Percentiles rank a stretch among this genome's conserved stretches.
phyloP scores from a whole-genome alignment of 768 basidiomycete genomes.

The Stropharia rugosoannulata region DNA sequence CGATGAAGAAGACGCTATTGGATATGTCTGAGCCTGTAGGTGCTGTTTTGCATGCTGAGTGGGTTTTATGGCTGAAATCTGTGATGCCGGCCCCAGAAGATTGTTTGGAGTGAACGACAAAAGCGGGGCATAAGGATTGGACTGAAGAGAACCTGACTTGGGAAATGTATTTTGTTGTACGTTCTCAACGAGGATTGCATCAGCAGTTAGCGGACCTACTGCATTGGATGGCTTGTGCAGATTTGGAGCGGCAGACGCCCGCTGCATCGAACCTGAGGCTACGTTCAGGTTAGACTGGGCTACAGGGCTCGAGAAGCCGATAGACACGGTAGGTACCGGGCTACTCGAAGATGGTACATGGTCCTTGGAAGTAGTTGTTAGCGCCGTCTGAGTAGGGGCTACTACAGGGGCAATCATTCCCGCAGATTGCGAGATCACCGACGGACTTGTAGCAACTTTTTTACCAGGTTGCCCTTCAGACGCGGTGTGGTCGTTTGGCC shows the following conservation, averaged over 20 bases:
- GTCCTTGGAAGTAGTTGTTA: neutral
- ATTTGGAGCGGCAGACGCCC: too few relatives aligned
- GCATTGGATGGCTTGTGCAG: too few relatives aligned
- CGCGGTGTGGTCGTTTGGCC: slow-evolving; percentile 3
- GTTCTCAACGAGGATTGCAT: neutral
- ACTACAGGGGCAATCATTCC: neutral
- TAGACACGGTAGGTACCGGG: too few relatives aligned
- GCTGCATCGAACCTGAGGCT: too few relatives aligned
- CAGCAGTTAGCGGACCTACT: neutral
- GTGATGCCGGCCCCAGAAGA: too few relatives aligned
- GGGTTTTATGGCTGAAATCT: too few relatives aligned
- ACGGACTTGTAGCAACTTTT: slow-evolving; percentile 6
- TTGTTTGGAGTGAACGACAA: neutral
- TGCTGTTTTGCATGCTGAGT: too few relatives aligned
- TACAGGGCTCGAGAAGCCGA: too few relatives aligned
- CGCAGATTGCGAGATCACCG: neutral
- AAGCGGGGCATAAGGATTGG: neutral
- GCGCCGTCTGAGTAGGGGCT: neutral
- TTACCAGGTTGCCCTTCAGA: slow-evolving; percentile 16
- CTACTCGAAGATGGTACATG: neutral
- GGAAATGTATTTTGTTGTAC: neutral
- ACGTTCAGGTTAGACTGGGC: too few relatives aligned
- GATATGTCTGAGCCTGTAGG: too few relatives aligned
- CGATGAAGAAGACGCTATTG: too few relatives aligned
- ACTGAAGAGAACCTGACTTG: neutral